Evolutionary conservation across 148 eudicot species (phyloP), one percentile per base, ranked within the genome.

Genomic region (Chenopodium berlandieri): DNA sequence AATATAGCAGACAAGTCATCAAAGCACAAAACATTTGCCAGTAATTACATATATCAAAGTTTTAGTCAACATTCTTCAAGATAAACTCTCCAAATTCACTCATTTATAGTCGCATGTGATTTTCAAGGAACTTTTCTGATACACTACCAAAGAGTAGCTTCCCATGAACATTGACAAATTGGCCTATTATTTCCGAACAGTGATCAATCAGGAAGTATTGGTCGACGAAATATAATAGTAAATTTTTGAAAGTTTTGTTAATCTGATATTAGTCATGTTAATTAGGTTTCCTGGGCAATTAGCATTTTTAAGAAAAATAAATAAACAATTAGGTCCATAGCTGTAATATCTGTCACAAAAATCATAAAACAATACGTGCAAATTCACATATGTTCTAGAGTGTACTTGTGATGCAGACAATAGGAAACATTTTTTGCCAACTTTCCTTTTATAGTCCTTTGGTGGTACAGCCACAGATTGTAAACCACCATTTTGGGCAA

Each of bases 381-480:
- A 70, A 82, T 56, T 68, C 67, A 16, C 58, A 56, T 71, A 71
- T 52, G 32, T 78, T 72, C 81, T 72, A 71, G 78, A 82, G 84
- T 72, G 63, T 46, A 19, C 69, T 75, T 58, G 40, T 76, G 86
- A 84, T 76, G 80, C 71, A 46, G 83, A 80, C 79, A 56, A 47
- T 52, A 54, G 80, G 56, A 50, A 78, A 20, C 74, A 69, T 67
- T 30, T 34, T 69, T 78, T 75, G 60, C 77, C 44, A 71, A 70
- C 69, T 69, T 66, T 72, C 37, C 73, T 63, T 81, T 77, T 76
- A 46, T 50, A 64, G 48, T 58, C 63, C 79, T 79, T 20, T 44
- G 66, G 75, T 66, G 75, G 66, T 76, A 80, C 76, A 62, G 25
- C 27, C 70, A 63, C 65, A 71, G 83, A 58, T 67, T 47, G 58